Base-by-base conservation (phyloP, 257 asterid genomes). In the Primulina eburnea region DNA sequence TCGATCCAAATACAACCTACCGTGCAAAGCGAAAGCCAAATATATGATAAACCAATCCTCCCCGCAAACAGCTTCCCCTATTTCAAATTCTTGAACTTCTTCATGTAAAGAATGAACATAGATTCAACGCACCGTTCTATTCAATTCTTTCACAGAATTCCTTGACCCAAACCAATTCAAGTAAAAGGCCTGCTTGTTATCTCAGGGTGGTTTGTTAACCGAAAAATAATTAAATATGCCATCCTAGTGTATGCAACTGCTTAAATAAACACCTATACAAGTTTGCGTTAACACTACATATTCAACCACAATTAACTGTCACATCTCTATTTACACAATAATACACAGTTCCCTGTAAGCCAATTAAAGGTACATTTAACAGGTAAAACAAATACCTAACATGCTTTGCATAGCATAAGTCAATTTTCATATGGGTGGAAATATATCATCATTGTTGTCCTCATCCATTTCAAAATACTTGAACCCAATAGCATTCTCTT, bases 381-480 rank as follows among this genome's bases (percentile, higher is more conserved):
- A 64, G 50, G 68, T 50, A 37, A 56, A 35, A 72, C 50, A 59
- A 70, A 50, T 62, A 16, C 57, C 26, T 40, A 24, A 57, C 17
- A 30, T 62, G 32, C 70, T 7, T 10, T 34, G 55, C 59, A 29
- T 17, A 17, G 10, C 57, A 72, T 16, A 24, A 28, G 57, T 74
- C 82, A 83, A 80, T 87, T 85, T 79, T 75, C 67, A 90, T 12
- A 79, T 67, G 33, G 62, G 85, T 0, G 96, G 98, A 32, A 82
- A 83, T 11, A 73, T 72, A 40, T 71, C 90, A 38, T 79, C 82
- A 0, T 65, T 34, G 65, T 70, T 76, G 69, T 70, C 86, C 73
- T 83, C 95, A 60, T 82, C 86, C 83, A 83, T 37, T 72, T 88
- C 96, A 6, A 92, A 70, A 55, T 71, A 88, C 71, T 86, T 83